Evolutionary conservation across 2,329 filamentous ascomycete species (phyloP), one percentile per base, ranked within the genome.

Genomic region (Diaporthe velutina): DNA sequence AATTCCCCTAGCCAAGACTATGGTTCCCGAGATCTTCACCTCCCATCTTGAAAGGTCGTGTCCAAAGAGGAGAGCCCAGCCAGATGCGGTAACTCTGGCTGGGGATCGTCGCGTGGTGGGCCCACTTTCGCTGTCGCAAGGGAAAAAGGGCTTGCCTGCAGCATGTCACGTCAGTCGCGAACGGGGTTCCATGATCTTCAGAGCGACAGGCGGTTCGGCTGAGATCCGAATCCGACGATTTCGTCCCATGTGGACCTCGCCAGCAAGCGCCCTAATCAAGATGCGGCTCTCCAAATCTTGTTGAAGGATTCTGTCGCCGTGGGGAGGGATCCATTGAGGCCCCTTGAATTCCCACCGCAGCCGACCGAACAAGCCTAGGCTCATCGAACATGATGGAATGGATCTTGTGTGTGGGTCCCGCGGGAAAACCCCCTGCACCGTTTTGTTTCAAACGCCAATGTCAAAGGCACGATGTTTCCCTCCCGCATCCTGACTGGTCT

Each of bases 391-490:
- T 50, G 17, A 70, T 15, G 22, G 48, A 71, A 54, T 42, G 19
- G 28, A n/a, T 45, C 8, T 19, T 40, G 28, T 3, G 45, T 38
- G 61, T 48, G 61, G 61, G 45, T 19, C 61, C 55, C 61, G 45
- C 48, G 42, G 42, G 17, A 66, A 30, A 61, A 0, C 15, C 54
- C 30, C 73, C 48, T 35, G 48, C 64, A 45, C 40, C 19, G 19
- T 33, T 73, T 75, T 68, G 74, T 75, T 75, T 75, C 74, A 75
- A 75, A 73, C 55, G 64, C 28, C 73, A 71, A 71, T 61, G 38
- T n/a, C 17, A n/a, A n/a, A 48, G 17, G 40, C 42, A 61, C 38
- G 38, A 73, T 58, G 25, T 50, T 67, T 70, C 22, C 74, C 71
- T 50, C 48, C 28, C 19, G 35, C 64, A 17, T 64, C 74, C 64